Evolutionary conservation across 257 asterid species (phyloP).

Genomic region (Solanum peruvianum): DNA sequence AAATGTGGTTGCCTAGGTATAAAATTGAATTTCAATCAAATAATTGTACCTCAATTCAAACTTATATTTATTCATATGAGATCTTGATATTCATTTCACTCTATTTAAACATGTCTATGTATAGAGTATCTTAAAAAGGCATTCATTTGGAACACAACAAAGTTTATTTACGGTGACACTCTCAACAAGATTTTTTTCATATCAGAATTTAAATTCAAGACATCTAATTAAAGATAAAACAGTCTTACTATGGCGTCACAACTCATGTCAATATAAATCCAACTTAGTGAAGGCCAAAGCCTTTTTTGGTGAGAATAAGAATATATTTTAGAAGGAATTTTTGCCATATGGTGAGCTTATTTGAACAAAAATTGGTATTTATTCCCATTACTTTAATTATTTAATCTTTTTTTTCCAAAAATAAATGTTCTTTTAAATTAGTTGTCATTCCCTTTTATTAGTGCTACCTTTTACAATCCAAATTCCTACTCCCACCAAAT

Average conservation of each 20-base stretch:
- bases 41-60: neutral
- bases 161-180: accelerated
- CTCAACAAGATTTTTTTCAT: no score
- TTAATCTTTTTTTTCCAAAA: neutral
- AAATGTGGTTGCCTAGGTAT: no score
- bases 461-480: neutral
- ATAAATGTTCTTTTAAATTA: neutral
- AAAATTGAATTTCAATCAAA: neutral
- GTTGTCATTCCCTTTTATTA: neutral
- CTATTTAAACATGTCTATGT: neutral
- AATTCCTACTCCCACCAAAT: constrained; percentile 18
- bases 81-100: neutral
- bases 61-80: neutral
- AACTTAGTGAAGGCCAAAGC: neutral
- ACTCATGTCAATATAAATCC: neutral
- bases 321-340: constrained; percentile 1
- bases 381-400: constrained; percentile 13
- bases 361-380: constrained; percentile 13
- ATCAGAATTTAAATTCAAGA: accelerated
- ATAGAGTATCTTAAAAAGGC: neutral
- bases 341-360: neutral
- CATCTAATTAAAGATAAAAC: no score
- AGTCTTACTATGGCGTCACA: no score
- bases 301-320: constrained; percentile 2
- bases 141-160: neutral